Percentiles rank a stretch among this genome's conserved stretches.
Evolutionary conservation across 1,284 basidiomycete genomes (phyloP).

Genomic region (Athelia psychrophila): DNA sequence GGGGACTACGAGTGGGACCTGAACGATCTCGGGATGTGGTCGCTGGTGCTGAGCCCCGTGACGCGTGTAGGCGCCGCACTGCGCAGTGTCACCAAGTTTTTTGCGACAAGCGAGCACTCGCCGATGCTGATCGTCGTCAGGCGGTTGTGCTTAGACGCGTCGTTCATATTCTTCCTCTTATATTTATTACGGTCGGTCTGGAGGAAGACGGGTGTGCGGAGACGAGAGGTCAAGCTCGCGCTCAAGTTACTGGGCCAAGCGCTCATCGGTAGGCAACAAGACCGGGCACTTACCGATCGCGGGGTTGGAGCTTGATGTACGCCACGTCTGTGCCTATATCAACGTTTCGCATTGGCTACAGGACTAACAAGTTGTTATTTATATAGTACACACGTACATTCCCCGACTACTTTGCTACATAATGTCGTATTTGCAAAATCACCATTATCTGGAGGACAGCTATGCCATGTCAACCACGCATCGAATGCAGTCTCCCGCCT

Average conservation of each 20-base stretch:
- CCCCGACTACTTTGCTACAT: too few relatives aligned
- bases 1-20: slow-evolving; percentile 54
- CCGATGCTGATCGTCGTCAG: slow-evolving; percentile 65
- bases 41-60: slow-evolving; percentile 63
- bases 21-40: slow-evolving; percentile 79
- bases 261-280: slow-evolving; percentile 53
- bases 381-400: too few relatives aligned
- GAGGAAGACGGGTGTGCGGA: slow-evolving; percentile 63
- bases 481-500: slow-evolving; percentile 90
- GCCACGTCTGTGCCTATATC: neutral
- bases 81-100: slow-evolving; percentile 48
- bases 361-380: too few relatives aligned
- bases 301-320: slow-evolving; percentile 33
- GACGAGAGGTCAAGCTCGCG: slow-evolving; percentile 63
- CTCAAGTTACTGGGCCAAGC: slow-evolving; percentile 67
- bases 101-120: slow-evolving; percentile 54
- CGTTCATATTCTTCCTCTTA: slow-evolving; percentile 63
- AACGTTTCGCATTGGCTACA: too few relatives aligned
- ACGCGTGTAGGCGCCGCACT: slow-evolving; percentile 44
- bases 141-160: slow-evolving; percentile 69
- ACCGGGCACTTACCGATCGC: slow-evolving; percentile 47
- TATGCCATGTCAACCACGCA: slow-evolving; percentile 82
- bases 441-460: slow-evolving; percentile 3
- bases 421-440: too few relatives aligned
- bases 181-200: slow-evolving; percentile 55